These are phyloP conservation scores for Vitis labrusca DNA, from an alignment of 164 flowering plant genomes.

Conservation along the genomic window DNA sequence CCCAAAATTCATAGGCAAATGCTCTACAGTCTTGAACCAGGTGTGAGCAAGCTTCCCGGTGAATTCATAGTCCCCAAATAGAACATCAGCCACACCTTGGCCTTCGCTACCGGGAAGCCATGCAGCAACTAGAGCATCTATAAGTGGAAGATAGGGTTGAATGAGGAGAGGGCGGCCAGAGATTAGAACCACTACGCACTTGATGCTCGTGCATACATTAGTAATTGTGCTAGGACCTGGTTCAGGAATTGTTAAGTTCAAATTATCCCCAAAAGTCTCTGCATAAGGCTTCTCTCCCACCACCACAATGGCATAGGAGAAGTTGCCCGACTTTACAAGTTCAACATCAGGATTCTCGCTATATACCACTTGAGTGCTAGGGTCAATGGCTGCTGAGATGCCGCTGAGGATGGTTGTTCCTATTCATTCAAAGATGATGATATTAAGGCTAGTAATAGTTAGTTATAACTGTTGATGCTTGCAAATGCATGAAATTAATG, in stretches of 20 bases:
- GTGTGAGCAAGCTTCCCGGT: constrained; percentile 32
- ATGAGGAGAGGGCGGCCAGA: constrained; percentile 31
- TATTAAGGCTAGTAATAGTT: too few relatives aligned
- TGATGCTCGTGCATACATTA: constrained; percentile 23
- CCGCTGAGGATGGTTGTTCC: constrained; percentile 31
- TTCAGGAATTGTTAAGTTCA: constrained; percentile 25
- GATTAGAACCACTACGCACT: constrained; percentile 27
- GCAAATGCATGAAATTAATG: too few relatives aligned
- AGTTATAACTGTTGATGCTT: too few relatives aligned
- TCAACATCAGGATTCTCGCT: constrained; percentile 13
- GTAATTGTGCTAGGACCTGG: constrained; percentile 21
- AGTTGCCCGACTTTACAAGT: constrained; percentile 18
- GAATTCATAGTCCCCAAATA: constrained; percentile 37
- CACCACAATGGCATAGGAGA: constrained; percentile 32
- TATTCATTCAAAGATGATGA: neutral
- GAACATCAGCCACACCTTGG: constrained; percentile 34
- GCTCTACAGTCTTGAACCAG: constrained; percentile 31
- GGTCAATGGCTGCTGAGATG: constrained; percentile 16
- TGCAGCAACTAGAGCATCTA: constrained; percentile 37
- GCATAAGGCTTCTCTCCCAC: constrained; percentile 38
- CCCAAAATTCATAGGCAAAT: constrained; percentile 38
- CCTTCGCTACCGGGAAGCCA: constrained; percentile 41
- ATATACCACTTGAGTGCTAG: constrained; percentile 17
- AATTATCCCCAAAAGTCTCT: constrained; percentile 25
- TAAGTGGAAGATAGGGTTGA: constrained; percentile 16